These are phyloP conservation scores for Setaria viridis DNA, from an alignment of 202 grass and related monocot genomes.

Conservation along the genomic window DNA sequence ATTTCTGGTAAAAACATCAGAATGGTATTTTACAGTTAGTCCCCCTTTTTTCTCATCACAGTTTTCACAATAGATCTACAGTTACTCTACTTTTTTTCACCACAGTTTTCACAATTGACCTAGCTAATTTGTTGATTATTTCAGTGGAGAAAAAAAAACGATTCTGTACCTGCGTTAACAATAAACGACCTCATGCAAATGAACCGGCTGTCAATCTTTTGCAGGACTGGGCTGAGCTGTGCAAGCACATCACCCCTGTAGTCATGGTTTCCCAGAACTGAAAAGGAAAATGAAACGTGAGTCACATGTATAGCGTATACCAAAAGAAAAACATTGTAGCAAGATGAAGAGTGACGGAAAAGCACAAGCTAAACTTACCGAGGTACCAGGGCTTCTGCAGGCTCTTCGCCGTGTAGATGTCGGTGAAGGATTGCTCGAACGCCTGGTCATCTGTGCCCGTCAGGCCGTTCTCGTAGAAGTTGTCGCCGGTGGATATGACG, in stretches of 20 bases:
- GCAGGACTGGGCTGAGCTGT: slow-evolving; percentile 67
- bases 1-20: slow-evolving; percentile 45
- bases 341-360: not conserved
- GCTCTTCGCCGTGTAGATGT: slow-evolving; percentile 83
- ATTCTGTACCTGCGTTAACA: slow-evolving; percentile 52
- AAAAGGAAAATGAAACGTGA: not conserved
- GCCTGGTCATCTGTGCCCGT: slow-evolving; percentile 59
- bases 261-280: slow-evolving; percentile 97
- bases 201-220: slow-evolving; percentile 68
- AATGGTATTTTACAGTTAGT: not conserved
- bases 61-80: not conserved
- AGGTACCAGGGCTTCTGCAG: slow-evolving; percentile 87
- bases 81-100: not conserved
- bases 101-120: too few relatives aligned
- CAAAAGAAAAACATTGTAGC: not conserved
- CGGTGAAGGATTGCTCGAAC: slow-evolving; percentile 79
- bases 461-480: slow-evolving; percentile 85
- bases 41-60: not conserved
- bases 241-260: slow-evolving; percentile 84
- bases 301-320: not conserved
- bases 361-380: slow-evolving; percentile 32
- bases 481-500: slow-evolving; percentile 89
- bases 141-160: not conserved
- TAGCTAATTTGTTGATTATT: not conserved
- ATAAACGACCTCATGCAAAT: slow-evolving; percentile 87